phyloP scores from a whole-genome alignment of 1,139 yeast species.

The Eremothecium sinecaudum region DNA sequence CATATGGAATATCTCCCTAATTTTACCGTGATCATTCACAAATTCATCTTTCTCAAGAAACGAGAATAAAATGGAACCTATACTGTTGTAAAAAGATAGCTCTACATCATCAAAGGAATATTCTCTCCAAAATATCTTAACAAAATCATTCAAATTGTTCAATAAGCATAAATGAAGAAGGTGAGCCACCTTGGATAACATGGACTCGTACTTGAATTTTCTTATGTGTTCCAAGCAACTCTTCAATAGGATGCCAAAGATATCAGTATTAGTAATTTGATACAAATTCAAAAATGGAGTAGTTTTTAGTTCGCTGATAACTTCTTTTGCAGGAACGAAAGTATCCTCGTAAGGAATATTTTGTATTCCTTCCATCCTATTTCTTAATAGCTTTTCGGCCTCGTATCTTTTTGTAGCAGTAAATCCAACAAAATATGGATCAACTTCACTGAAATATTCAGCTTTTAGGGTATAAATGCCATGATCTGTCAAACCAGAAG shows the following conservation, averaged over 20 bases:
- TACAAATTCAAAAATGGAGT: slow-evolving; percentile 37
- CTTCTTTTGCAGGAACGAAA: slow-evolving; percentile 42
- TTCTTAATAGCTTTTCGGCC: slow-evolving; percentile 38
- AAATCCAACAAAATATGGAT: slow-evolving; percentile 77
- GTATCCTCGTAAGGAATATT: slow-evolving; percentile 37
- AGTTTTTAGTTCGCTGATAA: slow-evolving; percentile 25
- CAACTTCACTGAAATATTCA: slow-evolving; percentile 45
- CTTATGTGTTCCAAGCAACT: slow-evolving; percentile 40
- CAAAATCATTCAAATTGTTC: slow-evolving; percentile 24
- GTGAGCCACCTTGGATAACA: slow-evolving; percentile 55
- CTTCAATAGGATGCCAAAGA: slow-evolving; percentile 45
- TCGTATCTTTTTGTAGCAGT: slow-evolving; percentile 74
- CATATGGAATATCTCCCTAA: slow-evolving; percentile 43
- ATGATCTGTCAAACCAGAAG: slow-evolving; percentile 52
- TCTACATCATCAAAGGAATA: slow-evolving; percentile 32
- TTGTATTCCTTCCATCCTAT: slow-evolving; percentile 28
- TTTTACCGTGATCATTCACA: slow-evolving; percentile 40
- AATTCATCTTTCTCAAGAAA: slow-evolving; percentile 37
- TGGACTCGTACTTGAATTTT: slow-evolving; percentile 41
- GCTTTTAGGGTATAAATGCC: slow-evolving; percentile 65
- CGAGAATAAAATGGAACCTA: slow-evolving; percentile 40
- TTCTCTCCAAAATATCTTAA: slow-evolving; percentile 31
- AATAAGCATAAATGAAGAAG: slow-evolving; percentile 51
- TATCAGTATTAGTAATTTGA: slow-evolving; percentile 41
- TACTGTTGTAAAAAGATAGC: slow-evolving; percentile 35